Evolutionary conservation across 2,329 filamentous ascomycete species (phyloP), one percentile per base, ranked within the genome.

Genomic region (Penicillium freii): DNA sequence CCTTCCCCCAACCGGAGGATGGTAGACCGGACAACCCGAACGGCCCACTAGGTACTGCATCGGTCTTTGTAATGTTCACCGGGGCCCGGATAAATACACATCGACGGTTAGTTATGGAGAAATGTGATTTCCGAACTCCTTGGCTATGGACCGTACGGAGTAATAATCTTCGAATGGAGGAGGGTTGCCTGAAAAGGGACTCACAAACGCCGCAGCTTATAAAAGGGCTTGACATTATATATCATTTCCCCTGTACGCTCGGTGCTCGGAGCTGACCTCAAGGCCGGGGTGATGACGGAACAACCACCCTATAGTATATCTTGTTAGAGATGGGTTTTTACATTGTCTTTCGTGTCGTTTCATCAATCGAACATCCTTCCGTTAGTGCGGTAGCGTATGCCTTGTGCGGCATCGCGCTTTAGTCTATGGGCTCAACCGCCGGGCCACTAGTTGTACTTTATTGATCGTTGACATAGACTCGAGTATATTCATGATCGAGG

Each of bases 21-120:
- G 58, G 65, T 66, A 64, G 63, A 67, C 64, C 64, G 63, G 63
- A 55, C 65, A 65, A 64, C 33, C 33, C 33, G 33, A 17, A 17
- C 63, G 65, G 62, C 62, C 63, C 64, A 66, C 66, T 60, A 34
- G 33, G 33, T 34, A 63, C 57, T 60, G 59, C 44, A 57, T 54
- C 50, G 61, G 57, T 51, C 7, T 48, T 58, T 66, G 52, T 58
- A 44, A 60, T 51, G 25, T 52, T 67, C 65, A 67, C 65, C 65
- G 65, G 54, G 55, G 54, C 54, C 62, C 65, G 64, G 65, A 55
- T 66, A 67, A 65, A 67, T 63, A 65, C 62, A 66, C 60, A 31
- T 65, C 56, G 54, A 55, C 44, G 27, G 34, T 13, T 54, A 49
- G 27, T 48, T 17, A 25, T 42, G 38, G 39, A 43, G 31, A 36